Evolutionary conservation across 352 stramenopile genomes (phyloP).

Genomic region (Globisporangium abappressorium): DNA sequence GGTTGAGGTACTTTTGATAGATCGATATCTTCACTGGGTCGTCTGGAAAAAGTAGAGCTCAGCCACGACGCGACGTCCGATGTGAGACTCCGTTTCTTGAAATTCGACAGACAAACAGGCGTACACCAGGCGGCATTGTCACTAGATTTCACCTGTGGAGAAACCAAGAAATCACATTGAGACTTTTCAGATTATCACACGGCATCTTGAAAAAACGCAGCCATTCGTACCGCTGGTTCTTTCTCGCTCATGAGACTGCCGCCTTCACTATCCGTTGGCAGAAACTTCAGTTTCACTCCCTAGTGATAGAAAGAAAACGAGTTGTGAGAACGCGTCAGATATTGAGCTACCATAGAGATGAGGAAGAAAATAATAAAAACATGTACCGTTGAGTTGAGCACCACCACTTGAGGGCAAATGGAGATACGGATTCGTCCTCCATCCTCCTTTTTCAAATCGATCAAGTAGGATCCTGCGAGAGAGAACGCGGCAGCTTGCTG

Average conservation of each 20-base stretch:
- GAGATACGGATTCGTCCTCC: conserved; percentile 30
- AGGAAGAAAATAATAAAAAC: background rate
- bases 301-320: conserved; percentile 3
- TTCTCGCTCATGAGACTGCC: conserved; percentile 7
- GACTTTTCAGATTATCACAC: background rate
- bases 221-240: conserved; percentile 7
- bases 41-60: conserved; percentile 41
- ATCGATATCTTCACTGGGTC: conserved; percentile 33
- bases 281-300: conserved; percentile 14
- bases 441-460: conserved; percentile 34
- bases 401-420: conserved; percentile 48
- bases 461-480: conserved; percentile 27
- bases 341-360: background rate
- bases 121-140: conserved; percentile 37
- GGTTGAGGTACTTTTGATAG: conserved; percentile 25
- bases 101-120: conserved; percentile 39
- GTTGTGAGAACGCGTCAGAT: background rate
- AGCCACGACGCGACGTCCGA: conserved; percentile 54
- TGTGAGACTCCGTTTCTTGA: conserved; percentile 46
- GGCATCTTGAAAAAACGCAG: background rate
- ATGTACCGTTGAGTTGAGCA: conserved; percentile 61
- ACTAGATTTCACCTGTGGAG: conserved; percentile 25
- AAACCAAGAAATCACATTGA: background rate
- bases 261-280: conserved; percentile 15
- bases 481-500: background rate